Evolutionary conservation across 75 land plant genomes (phyloP).

Genomic region (Selaginella moellendorffii): DNA sequence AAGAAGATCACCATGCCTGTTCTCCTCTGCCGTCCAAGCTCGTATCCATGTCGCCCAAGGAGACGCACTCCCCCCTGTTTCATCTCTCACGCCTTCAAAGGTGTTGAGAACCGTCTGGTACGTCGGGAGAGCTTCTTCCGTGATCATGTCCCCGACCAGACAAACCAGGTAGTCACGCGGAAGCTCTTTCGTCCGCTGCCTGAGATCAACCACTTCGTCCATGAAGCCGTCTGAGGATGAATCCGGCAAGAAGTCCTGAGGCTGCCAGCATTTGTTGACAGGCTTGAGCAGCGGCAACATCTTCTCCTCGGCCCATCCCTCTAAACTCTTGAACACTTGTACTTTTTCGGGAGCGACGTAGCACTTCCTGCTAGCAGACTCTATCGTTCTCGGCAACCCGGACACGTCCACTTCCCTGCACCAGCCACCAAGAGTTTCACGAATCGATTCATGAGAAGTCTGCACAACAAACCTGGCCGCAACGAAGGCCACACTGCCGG

Average conservation of each 20-base stretch:
- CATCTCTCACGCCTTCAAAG: not conserved
- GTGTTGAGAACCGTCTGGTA: slow-evolving; percentile 61
- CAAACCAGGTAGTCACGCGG: slow-evolving; percentile 53
- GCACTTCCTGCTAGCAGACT: not conserved
- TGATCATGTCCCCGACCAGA: slow-evolving; percentile 58
- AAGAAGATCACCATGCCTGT: slow-evolving; percentile 3
- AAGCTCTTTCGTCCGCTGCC: slow-evolving; percentile 29
- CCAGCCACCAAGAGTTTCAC: not conserved
- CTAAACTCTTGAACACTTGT: not conserved
- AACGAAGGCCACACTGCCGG: too few relatives aligned
- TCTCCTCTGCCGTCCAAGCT: slow-evolving; percentile 4
- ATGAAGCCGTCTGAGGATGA: slow-evolving; percentile 24
- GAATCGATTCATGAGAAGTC: too few relatives aligned
- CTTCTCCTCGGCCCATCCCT: not conserved
- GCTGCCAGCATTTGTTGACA: slow-evolving; percentile 48
- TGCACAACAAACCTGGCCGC: not conserved
- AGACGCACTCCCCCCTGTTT: not conserved
- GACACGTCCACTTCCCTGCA: too few relatives aligned
- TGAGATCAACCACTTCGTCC: slow-evolving; percentile 30
- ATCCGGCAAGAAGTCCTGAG: slow-evolving; percentile 46
- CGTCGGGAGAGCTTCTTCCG: slow-evolving; percentile 54
- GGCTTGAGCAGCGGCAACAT: slow-evolving; percentile 23
- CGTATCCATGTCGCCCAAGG: slow-evolving; percentile 9
- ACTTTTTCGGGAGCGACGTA: not conserved
- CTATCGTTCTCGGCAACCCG: not conserved